phyloP scores from a whole-genome alignment of 1,284 basidiomycete species.

The Ustilago shanxiensis region DNA sequence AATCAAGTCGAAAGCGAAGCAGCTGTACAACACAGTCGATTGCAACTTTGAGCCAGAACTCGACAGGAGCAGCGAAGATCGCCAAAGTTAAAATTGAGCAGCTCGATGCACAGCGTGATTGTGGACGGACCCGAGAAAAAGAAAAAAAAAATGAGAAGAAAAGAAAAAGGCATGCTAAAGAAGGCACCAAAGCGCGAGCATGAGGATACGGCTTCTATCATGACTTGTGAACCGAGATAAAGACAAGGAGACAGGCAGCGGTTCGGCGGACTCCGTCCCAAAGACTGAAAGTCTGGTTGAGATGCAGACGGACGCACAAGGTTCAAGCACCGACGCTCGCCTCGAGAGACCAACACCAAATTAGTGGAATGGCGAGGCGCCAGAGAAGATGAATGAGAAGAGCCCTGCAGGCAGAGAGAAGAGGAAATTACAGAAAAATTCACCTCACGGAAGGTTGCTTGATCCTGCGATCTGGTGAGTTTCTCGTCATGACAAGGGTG shows the following conservation, averaged over 20 bases:
- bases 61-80: constrained; percentile 1
- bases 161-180: too few species aligned
- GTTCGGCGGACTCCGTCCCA: background rate
- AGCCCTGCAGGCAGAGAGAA: background rate
- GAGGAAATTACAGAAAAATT: background rate
- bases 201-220: background rate
- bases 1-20: background rate
- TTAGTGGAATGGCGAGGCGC: background rate
- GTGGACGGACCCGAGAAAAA: constrained; percentile 7
- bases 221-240: too few species aligned
- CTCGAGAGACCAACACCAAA: constrained; percentile 2
- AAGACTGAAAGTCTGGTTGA: background rate
- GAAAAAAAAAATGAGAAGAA: too few species aligned
- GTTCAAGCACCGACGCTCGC: constrained; percentile 10
- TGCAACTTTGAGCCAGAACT: background rate
- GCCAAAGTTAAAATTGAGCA: background rate
- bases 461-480: too few species aligned
- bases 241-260: background rate
- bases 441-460: too few species aligned
- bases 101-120: constrained; percentile 11
- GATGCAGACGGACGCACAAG: background rate
- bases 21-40: background rate
- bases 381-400: background rate
- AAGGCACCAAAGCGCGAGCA: background rate
- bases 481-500: too few species aligned